phyloP scores from a whole-genome alignment of 176 grass and related monocot species.

The Zea luxurians region DNA sequence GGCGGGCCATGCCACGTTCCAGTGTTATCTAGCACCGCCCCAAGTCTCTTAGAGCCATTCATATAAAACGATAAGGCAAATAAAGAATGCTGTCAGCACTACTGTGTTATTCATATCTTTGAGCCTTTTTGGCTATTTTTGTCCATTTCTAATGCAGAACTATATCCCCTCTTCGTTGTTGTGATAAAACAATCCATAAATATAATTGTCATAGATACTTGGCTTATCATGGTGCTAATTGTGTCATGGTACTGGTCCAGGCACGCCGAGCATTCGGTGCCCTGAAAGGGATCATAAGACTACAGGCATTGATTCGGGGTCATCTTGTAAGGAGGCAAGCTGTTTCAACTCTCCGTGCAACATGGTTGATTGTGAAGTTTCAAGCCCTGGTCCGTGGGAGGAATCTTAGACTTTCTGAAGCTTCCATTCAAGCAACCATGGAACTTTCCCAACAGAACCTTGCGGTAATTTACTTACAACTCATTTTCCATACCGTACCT shows the following conservation, averaged over 20 bases:
- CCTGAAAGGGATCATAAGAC: constrained; percentile 76
- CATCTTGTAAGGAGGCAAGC: constrained; percentile 94
- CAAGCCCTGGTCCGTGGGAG: constrained; percentile 73
- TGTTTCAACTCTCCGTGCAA: constrained; percentile 68
- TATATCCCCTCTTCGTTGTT: neutral
- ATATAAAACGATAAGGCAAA: constrained; percentile 11
- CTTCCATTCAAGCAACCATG: constrained; percentile 27
- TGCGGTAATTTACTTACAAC: constrained; percentile 33
- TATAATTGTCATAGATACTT: neutral
- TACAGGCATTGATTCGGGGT: constrained; percentile 80
- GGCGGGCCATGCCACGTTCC: no score
- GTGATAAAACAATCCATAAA: neutral
- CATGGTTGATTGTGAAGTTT: constrained; percentile 74
- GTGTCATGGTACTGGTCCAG: constrained; percentile 37
- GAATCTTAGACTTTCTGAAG: constrained; percentile 50
- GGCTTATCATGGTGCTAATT: neutral
- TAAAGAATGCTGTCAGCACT: neutral
- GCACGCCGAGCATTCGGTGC: constrained; percentile 76
- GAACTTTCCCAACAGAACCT: constrained; percentile 38
- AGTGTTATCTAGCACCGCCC: neutral
- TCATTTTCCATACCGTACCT: neutral
- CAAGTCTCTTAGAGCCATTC: neutral
- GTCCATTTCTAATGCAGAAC: neutral
- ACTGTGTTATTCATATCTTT: neutral
- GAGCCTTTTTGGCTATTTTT: neutral